Percentiles rank a stretch among this genome's conserved stretches.
phyloP scores from a whole-genome alignment of 345 rosid species.

The Eucalyptus sp. region DNA sequence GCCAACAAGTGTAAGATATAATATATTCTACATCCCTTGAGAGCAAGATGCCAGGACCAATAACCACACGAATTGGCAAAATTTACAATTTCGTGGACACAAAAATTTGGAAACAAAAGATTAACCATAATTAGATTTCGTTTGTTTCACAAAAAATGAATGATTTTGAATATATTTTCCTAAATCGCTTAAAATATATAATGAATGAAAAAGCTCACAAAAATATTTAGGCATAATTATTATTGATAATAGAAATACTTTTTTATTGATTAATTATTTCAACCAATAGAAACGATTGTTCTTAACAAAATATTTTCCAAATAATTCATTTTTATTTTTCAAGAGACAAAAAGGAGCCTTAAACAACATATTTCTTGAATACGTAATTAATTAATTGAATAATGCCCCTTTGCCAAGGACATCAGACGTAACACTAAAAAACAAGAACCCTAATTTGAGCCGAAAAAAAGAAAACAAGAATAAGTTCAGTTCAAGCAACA shows the following conservation, averaged over 20 bases:
- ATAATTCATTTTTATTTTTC: background rate
- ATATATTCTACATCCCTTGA: background rate
- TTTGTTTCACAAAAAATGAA: rapidly evolving
- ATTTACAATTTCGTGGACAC: background rate
- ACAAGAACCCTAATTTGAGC: background rate
- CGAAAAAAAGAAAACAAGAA: background rate
- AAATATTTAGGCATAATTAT: background rate
- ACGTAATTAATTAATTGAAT: background rate
- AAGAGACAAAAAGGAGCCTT: background rate
- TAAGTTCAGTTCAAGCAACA: background rate
- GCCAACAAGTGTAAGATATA: too few relatives aligned
- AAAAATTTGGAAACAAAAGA: background rate
- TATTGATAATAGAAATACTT: background rate
- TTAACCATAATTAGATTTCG: background rate
- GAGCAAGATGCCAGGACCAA: background rate
- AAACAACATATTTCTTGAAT: background rate
- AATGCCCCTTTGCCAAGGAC: background rate
- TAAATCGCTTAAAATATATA: too few relatives aligned
- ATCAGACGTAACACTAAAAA: background rate
- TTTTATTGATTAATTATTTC: background rate
- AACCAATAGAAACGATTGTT: too few relatives aligned
- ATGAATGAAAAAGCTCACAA: too few relatives aligned
- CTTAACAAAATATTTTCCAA: background rate
- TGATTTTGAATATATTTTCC: too few relatives aligned
- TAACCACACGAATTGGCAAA: background rate